These are phyloP conservation scores for Neltuma alba DNA, from an alignment of 306 rosid genomes.

Conservation along the genomic window DNA sequence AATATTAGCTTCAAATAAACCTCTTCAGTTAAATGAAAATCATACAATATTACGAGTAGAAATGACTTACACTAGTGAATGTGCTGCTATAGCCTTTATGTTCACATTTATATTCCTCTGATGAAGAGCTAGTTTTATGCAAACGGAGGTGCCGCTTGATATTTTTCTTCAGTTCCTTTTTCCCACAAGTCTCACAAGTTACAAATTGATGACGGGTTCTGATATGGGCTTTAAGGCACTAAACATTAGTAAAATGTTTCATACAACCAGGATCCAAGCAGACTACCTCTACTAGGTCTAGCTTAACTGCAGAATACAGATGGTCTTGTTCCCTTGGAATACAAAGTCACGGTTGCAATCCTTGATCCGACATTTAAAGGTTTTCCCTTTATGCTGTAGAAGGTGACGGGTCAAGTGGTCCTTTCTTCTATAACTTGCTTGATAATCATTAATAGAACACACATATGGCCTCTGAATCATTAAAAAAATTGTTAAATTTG, in stretches of 20 bases:
- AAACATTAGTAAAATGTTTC: constrained; percentile 47
- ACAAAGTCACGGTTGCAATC: constrained; percentile 48
- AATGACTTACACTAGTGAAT: constrained; percentile 55
- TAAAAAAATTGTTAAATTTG: not conserved
- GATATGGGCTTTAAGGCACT: constrained; percentile 56
- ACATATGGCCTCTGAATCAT: constrained; percentile 54
- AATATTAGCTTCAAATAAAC: not conserved
- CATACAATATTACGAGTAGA: too few relatives aligned
- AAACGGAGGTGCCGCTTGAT: constrained; percentile 52
- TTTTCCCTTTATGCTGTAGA: constrained; percentile 56
- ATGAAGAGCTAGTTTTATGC: constrained; percentile 42
- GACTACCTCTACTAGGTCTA: constrained; percentile 53
- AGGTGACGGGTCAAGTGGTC: constrained; percentile 75
- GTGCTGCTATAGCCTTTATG: constrained; percentile 41
- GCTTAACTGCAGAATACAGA: constrained; percentile 46
- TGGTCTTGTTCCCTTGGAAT: constrained; percentile 34
- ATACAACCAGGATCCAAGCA: constrained; percentile 58
- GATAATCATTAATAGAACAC: constrained; percentile 54
- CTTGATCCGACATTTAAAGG: constrained; percentile 57
- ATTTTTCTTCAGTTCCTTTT: constrained; percentile 55
- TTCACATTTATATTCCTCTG: constrained; percentile 40
- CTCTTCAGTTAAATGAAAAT: not conserved
- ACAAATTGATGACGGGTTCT: constrained; percentile 52
- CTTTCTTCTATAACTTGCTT: constrained; percentile 60
- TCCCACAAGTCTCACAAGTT: constrained; percentile 53